Conservation (phyloP, 2,329 filamentous ascomycete species). For the Passalora sequoiae region DNA sequence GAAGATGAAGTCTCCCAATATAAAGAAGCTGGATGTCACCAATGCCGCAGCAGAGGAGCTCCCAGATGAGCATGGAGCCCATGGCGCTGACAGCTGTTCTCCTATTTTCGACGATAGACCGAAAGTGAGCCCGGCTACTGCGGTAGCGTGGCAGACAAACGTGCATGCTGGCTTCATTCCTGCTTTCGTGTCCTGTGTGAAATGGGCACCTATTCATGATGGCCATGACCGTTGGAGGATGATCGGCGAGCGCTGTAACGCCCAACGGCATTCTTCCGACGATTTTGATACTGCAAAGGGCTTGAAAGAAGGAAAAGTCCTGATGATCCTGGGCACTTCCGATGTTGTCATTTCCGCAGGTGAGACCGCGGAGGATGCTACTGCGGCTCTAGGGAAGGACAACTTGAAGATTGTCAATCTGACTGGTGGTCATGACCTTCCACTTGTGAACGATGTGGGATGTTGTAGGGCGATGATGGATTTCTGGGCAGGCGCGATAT, state of each 20-base stretch:
- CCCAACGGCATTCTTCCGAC: conserved; percentile 34
- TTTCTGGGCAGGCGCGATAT: conserved; percentile 33
- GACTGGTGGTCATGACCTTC: conserved; percentile 65
- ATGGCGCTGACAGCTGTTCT: conserved; percentile 22
- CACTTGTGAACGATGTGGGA: conserved; percentile 56
- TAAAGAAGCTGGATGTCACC: conserved; percentile 7
- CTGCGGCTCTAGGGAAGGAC: conserved; percentile 50
- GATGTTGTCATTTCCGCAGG: conserved; percentile 64
- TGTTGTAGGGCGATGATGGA: conserved; percentile 51
- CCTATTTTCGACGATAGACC: conserved; percentile 50
- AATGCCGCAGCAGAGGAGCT: conserved; percentile 23
- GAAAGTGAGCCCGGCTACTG: conserved; percentile 54
- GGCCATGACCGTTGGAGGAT: conserved; percentile 58
- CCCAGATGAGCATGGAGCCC: conserved; percentile 18
- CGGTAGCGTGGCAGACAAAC: conserved; percentile 65
- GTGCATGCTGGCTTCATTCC: conserved; percentile 62
- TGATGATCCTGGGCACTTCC: conserved; percentile 60
- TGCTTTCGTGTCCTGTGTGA: conserved; percentile 66
- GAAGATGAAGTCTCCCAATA: conserved; percentile 3
- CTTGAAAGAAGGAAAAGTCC: conserved; percentile 48
- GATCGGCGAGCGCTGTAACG: conserved; percentile 49
- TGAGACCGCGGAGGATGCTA: conserved; percentile 60
- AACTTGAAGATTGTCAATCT: conserved; percentile 56
- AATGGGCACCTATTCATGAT: conserved; percentile 63
- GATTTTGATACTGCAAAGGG: conserved; percentile 30